Percentiles rank a stretch among this genome's conserved stretches.
These are phyloP conservation scores for Dalbergia oliveri DNA, from an alignment of 306 rosid genomes.

Conservation along the genomic window DNA sequence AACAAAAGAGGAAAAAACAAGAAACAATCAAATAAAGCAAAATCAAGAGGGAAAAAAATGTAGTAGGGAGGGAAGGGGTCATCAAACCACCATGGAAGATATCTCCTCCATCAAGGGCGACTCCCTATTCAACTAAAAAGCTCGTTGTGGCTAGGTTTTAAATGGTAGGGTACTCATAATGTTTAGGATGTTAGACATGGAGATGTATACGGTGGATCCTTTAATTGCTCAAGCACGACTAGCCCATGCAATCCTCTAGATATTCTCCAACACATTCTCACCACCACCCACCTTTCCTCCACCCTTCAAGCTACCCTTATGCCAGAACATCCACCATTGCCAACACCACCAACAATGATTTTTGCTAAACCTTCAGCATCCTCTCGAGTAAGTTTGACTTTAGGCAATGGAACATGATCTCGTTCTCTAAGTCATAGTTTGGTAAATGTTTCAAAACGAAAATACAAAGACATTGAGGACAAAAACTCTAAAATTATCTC, in stretches of 20 bases:
- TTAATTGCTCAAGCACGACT: conserved; percentile 81
- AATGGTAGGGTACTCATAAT: too few relatives aligned
- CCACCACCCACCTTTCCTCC: conserved; percentile 52
- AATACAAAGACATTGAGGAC: too few relatives aligned
- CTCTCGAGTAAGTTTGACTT: conserved; percentile 65
- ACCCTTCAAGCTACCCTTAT: conserved; percentile 53
- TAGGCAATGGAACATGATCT: neutral
- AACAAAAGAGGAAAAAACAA: too few relatives aligned
- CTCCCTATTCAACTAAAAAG: too few relatives aligned
- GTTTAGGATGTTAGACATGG: conserved; percentile 78
- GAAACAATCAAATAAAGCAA: too few relatives aligned
- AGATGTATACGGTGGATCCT: conserved; percentile 75
- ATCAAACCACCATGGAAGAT: too few relatives aligned
- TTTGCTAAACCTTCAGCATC: conserved; percentile 77
- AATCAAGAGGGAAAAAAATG: too few relatives aligned
- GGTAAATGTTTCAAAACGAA: too few relatives aligned
- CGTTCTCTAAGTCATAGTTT: neutral
- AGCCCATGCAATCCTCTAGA: conserved; percentile 76
- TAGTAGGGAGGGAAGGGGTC: too few relatives aligned
- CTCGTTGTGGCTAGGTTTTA: too few relatives aligned
- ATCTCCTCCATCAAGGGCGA: too few relatives aligned
- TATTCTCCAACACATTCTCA: conserved; percentile 60
- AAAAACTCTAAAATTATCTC: too few relatives aligned
- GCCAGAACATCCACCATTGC: conserved; percentile 29
- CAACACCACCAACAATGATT: conserved; percentile 61